These are phyloP conservation scores for Theileria orientalis DNA, from an alignment of 169 alveolate genomes.

Conservation along the genomic window DNA sequence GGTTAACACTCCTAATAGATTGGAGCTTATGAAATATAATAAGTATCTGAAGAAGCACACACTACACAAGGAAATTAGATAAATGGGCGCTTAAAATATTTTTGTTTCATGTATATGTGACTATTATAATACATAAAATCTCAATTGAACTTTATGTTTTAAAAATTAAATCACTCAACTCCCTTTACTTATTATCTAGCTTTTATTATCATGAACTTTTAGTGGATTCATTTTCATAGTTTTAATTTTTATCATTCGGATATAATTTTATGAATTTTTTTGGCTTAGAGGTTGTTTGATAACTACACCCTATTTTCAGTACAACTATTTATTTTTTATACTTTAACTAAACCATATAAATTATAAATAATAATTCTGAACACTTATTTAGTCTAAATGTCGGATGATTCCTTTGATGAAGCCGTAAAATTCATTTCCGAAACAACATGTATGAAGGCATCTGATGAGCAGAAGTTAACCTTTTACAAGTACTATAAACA, in stretches of 20 bases:
- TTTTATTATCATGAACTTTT: not conserved
- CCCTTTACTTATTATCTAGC: not conserved
- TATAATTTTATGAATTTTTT: too few relatives aligned
- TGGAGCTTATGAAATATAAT: constrained; percentile 76
- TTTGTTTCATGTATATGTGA: not conserved
- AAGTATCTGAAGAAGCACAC: constrained; percentile 77
- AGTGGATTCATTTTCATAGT: not conserved
- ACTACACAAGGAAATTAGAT: constrained; percentile 74
- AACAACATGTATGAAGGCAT: constrained; percentile 34
- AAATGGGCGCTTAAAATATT: not conserved
- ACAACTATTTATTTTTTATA: too few relatives aligned
- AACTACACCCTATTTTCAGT: too few relatives aligned
- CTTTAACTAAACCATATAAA: too few relatives aligned
- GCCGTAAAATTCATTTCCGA: constrained; percentile 50
- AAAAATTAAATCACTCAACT: not conserved
- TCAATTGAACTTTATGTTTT: too few relatives aligned
- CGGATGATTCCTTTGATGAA: constrained; percentile 22
- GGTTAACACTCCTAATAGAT: constrained; percentile 75
- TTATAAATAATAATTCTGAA: too few relatives aligned
- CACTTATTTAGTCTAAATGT: constrained; percentile 20
- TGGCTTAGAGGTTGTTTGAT: too few relatives aligned
- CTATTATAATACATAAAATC: too few relatives aligned
- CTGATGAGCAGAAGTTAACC: constrained; percentile 59
- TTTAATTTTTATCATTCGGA: too few relatives aligned
- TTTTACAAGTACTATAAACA: constrained; percentile 88